Percentiles rank a stretch among this genome's conserved stretches.
phyloP scores from a whole-genome alignment of 2,329 filamentous ascomycete species.

The Calonectria montana region DNA sequence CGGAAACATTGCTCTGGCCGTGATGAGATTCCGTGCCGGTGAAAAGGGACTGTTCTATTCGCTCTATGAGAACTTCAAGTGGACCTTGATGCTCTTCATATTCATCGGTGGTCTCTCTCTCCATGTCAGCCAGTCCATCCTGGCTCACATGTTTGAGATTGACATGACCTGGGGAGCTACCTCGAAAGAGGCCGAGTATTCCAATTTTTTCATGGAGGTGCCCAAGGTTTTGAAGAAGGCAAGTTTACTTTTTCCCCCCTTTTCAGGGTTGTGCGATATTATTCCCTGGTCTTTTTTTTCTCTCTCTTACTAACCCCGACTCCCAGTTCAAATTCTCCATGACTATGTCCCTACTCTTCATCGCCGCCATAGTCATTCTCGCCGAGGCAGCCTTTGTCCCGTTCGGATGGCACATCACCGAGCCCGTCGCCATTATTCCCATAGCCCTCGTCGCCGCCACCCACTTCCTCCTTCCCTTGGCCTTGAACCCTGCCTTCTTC shows the following conservation, averaged over 20 bases:
- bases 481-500: constrained; percentile 83
- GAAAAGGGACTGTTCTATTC: constrained; percentile 70
- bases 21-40: constrained; percentile 78
- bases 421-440: constrained; percentile 81
- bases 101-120: constrained; percentile 86
- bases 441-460: constrained; percentile 77
- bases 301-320: constrained; percentile 28
- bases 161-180: constrained; percentile 90
- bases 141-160: constrained; percentile 86
- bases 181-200: constrained; percentile 82
- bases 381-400: constrained; percentile 74
- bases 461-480: constrained; percentile 78
- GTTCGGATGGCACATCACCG: constrained; percentile 72
- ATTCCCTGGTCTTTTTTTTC: constrained; percentile 40
- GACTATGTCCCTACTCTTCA: constrained; percentile 67
- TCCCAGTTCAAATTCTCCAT: constrained; percentile 78
- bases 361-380: constrained; percentile 72
- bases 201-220: constrained; percentile 87
- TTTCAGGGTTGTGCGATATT: too few relatives aligned
- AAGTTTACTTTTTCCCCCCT: constrained; percentile 58
- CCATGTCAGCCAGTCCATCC: constrained; percentile 82
- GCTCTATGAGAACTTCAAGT: constrained; percentile 75
- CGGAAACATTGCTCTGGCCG: constrained; percentile 77
- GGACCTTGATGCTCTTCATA: constrained; percentile 79
- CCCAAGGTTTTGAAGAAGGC: constrained; percentile 82